These are phyloP conservation scores for Tritrichomonas foetus DNA, from an alignment of 208 protist species.

Conservation along the genomic window DNA sequence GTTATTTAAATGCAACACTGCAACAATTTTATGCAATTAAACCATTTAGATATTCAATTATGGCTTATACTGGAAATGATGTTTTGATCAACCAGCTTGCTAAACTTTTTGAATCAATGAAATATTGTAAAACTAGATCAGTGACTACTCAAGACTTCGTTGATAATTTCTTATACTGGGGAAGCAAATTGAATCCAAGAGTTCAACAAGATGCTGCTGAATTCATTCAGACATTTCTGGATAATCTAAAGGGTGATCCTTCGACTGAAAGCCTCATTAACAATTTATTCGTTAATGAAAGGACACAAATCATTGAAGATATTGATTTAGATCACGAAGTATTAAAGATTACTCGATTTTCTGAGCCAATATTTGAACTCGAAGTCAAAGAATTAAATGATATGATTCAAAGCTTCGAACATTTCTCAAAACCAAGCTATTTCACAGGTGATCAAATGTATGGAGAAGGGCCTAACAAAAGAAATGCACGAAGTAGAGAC, in stretches of 20 bases:
- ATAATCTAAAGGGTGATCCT: neutral
- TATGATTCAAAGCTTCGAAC: neutral
- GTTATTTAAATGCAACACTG: constrained; percentile 20
- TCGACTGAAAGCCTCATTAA: neutral
- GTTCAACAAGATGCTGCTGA: neutral
- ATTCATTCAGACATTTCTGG: neutral
- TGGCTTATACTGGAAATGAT: neutral
- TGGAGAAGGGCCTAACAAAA: neutral
- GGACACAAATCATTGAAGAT: neutral
- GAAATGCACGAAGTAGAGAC: neutral
- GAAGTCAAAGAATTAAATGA: neutral
- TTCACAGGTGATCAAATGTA: neutral
- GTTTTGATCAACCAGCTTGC: neutral
- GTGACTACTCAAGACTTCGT: neutral
- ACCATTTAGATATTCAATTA: neutral
- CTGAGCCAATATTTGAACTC: neutral
- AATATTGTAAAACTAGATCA: neutral
- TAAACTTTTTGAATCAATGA: neutral
- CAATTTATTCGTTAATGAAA: neutral
- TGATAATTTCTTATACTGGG: neutral
- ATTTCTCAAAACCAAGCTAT: neutral
- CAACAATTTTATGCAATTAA: neutral
- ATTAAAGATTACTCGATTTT: neutral
- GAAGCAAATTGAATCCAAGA: neutral
- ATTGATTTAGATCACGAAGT: neutral